These are phyloP conservation scores for Pholiota conissans DNA, from an alignment of 768 basidiomycete species.

Conservation along the genomic window DNA sequence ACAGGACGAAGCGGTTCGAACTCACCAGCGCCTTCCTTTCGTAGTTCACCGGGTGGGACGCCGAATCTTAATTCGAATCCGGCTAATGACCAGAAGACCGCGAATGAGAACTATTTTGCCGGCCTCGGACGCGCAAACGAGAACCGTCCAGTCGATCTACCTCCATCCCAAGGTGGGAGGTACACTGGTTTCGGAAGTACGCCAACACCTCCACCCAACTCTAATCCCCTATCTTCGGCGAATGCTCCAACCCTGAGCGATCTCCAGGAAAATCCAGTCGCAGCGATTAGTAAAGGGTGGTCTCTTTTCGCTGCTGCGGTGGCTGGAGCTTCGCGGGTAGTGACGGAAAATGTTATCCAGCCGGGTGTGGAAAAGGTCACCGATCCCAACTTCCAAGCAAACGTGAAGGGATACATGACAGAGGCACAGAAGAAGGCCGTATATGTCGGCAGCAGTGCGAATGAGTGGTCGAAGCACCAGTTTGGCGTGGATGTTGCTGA, in stretches of 20 bases:
- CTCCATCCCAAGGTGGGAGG: constrained; percentile 91
- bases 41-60: constrained; percentile 34
- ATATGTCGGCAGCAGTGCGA: constrained; percentile 61
- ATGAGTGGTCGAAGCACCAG: constrained; percentile 74
- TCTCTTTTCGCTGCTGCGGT: constrained; percentile 90
- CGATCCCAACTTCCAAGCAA: constrained; percentile 80
- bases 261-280: constrained; percentile 82
- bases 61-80: constrained; percentile 39
- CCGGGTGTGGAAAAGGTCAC: constrained; percentile 80
- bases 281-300: constrained; percentile 93
- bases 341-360: constrained; percentile 87
- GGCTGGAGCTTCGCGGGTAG: constrained; percentile 71
- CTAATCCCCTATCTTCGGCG: constrained; percentile 77
- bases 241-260: constrained; percentile 79
- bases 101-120: constrained; percentile 89
- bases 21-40: constrained; percentile 54
- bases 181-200: constrained; percentile 93
- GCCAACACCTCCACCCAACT: constrained; percentile 56
- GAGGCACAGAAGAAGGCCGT: constrained; percentile 69
- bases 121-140: constrained; percentile 83
- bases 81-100: constrained; percentile 61
- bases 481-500: constrained; percentile 86
- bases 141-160: constrained; percentile 70
- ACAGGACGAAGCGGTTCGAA: constrained; percentile 52
- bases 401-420: constrained; percentile 68